Evolutionary conservation across 176 grass and related monocot species (phyloP).

Genomic region (Eragrostis curvula): DNA sequence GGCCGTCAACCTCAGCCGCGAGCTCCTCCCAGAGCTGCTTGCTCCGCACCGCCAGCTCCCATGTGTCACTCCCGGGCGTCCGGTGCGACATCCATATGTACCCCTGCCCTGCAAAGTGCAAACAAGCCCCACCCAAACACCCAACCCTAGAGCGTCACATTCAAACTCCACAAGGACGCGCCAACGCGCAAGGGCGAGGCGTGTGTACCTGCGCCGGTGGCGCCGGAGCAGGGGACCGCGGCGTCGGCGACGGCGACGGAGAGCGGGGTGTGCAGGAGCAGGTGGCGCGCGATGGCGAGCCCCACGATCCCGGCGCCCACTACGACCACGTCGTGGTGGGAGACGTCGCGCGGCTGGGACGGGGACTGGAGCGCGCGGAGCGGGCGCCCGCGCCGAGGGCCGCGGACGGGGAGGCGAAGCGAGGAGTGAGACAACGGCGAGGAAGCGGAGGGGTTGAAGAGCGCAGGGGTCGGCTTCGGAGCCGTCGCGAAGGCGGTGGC

Average conservation of each 20-base stretch:
- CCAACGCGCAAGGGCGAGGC: neutral
- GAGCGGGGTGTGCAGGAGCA: constrained; percentile 80
- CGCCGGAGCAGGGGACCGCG: constrained; percentile 77
- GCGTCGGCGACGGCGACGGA: constrained; percentile 84
- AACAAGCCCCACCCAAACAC: neutral
- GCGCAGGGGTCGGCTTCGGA: constrained; percentile 18
- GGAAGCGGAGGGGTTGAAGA: constrained; percentile 8
- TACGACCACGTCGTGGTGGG: constrained; percentile 86
- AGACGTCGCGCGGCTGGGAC: constrained; percentile 1
- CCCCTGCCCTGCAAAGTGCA: constrained; percentile 68
- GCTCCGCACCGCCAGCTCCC: constrained; percentile 80
- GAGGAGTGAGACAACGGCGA: neutral
- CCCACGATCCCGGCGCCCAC: constrained; percentile 90
- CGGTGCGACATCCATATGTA: constrained; percentile 95
- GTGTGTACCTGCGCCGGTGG: constrained; percentile 81
- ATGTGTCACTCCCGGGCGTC: constrained; percentile 73
- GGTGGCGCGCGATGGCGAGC: constrained; percentile 73
- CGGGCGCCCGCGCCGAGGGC: constrained; percentile 30
- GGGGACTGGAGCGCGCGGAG: constrained; percentile 23
- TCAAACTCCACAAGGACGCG: neutral
- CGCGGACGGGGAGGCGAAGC: constrained; percentile 36
- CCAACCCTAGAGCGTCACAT: neutral
- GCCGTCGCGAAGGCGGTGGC: constrained; percentile 20
- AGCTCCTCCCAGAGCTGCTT: constrained; percentile 89
- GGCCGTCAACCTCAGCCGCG: constrained; percentile 55